Evolutionary conservation across 192 early-diverging fungal species (phyloP).

Genomic region (Gaertneriomyces sp.): DNA sequence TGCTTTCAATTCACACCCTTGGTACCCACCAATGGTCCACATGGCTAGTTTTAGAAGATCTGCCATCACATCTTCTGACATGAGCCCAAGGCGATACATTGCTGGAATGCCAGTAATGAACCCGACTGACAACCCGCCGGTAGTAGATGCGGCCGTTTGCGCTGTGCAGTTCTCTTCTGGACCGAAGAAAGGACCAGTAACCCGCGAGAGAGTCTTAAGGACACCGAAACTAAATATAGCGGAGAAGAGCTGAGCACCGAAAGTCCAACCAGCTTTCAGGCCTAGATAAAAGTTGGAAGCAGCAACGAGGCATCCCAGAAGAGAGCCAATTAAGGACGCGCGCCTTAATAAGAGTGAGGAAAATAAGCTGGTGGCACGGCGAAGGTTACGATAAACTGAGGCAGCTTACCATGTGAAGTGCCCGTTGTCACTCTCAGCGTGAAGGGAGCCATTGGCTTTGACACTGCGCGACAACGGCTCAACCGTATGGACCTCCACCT

Average conservation of each 20-base stretch:
- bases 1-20: background rate
- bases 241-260: constrained; percentile 27
- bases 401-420: constrained; percentile 1
- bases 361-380: background rate
- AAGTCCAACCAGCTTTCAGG: constrained; percentile 27
- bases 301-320: background rate
- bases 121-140: constrained; percentile 75
- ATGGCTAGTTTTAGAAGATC: background rate
- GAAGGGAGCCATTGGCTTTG: no score
- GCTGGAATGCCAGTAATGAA: constrained; percentile 83
- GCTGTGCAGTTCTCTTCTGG: constrained; percentile 82
- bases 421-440: background rate
- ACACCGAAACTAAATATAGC: constrained; percentile 60
- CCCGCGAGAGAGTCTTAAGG: constrained; percentile 61
- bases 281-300: constrained; percentile 4
- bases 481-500: no score
- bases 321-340: background rate
- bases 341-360: background rate
- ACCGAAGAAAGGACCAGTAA: constrained; percentile 59
- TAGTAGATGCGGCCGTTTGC: constrained; percentile 78
- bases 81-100: constrained; percentile 61
- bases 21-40: background rate
- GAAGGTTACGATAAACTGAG: background rate
- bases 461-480: no score
- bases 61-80: constrained; percentile 6